These are phyloP conservation scores for Phialemonium atrogriseum DNA, from an alignment of 2,329 filamentous ascomycete species.

Conservation along the genomic window DNA sequence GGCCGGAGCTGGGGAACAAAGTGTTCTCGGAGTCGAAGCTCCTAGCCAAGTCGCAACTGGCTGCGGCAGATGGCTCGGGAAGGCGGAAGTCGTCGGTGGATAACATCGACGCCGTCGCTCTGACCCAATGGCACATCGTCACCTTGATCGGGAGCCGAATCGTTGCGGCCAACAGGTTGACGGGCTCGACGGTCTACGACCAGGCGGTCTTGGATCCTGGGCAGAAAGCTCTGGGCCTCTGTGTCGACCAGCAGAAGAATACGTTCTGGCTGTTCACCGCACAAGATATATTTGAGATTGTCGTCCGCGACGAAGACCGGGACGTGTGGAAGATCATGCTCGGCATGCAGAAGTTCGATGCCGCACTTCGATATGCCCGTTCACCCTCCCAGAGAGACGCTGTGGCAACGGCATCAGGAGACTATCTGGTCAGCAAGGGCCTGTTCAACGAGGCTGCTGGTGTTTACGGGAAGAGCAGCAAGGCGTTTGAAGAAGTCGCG, in stretches of 20 bases:
- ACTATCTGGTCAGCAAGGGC: slow-evolving; percentile 74
- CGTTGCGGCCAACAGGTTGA: slow-evolving; percentile 78
- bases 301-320: slow-evolving; percentile 80
- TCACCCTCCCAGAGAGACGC: slow-evolving; percentile 77
- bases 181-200: slow-evolving; percentile 78
- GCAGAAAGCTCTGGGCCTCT: slow-evolving; percentile 73
- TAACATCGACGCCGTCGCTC: slow-evolving; percentile 66
- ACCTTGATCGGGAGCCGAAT: slow-evolving; percentile 75
- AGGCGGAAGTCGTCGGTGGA: slow-evolving; percentile 62
- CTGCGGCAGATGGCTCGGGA: slow-evolving; percentile 55
- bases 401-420: slow-evolving; percentile 85
- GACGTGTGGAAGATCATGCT: slow-evolving; percentile 95
- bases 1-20: slow-evolving; percentile 59
- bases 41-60: slow-evolving; percentile 65
- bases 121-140: slow-evolving; percentile 92
- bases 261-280: slow-evolving; percentile 96
- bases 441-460: slow-evolving; percentile 79
- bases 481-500: slow-evolving; percentile 93
- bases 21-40: slow-evolving; percentile 75
- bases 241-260: slow-evolving; percentile 86
- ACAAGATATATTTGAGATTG: slow-evolving; percentile 88
- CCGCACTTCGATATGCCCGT: slow-evolving; percentile 76
- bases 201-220: slow-evolving; percentile 75
- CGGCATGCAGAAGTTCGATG: slow-evolving; percentile 77
- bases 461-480: slow-evolving; percentile 91